phyloP scores from a whole-genome alignment of 148 eudicot genomes.

The Limonium bicolor region DNA sequence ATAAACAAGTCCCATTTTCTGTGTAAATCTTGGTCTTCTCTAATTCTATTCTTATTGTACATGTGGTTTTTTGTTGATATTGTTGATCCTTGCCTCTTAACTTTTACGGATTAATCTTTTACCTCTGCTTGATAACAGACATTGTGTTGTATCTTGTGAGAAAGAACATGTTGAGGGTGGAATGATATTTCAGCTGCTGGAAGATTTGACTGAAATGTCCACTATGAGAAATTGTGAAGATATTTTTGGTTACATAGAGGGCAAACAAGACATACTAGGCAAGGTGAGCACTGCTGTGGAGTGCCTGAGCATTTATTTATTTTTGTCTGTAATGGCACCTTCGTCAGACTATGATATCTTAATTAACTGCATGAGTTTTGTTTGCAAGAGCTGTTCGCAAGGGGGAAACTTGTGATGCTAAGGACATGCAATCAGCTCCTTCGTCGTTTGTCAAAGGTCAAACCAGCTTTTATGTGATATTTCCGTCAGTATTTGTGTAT shows the following conservation, averaged over 20 bases:
- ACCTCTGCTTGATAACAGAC: conserved; percentile 23
- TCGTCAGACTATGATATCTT: neutral
- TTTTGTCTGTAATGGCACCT: neutral
- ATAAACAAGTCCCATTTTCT: too few relatives aligned
- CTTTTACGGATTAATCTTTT: neutral
- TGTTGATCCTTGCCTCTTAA: neutral
- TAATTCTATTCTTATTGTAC: too few relatives aligned
- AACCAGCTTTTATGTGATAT: neutral
- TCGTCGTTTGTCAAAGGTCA: conserved; percentile 95
- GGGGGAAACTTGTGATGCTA: conserved; percentile 98
- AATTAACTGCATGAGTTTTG: conserved; percentile 8
- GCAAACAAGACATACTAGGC: conserved; percentile 94
- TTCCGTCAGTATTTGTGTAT: too few relatives aligned
- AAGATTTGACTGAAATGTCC: conserved; percentile 98
- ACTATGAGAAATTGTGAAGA: conserved; percentile 97
- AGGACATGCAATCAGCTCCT: conserved; percentile 99
- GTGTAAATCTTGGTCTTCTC: too few relatives aligned
- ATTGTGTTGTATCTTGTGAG: conserved; percentile 96
- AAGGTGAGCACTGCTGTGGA: conserved; percentile 32
- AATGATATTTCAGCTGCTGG: conserved; percentile 94
- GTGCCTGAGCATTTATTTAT: too few relatives aligned
- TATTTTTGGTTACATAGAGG: conserved; percentile 85
- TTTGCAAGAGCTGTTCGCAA: conserved; percentile 90
- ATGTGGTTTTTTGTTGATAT: too few relatives aligned
- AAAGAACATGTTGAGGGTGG: conserved; percentile 98